Evolutionary conservation across 495 filamentous ascomycete species (phyloP).

Genomic region (Hypomontagnella monticulosa): DNA sequence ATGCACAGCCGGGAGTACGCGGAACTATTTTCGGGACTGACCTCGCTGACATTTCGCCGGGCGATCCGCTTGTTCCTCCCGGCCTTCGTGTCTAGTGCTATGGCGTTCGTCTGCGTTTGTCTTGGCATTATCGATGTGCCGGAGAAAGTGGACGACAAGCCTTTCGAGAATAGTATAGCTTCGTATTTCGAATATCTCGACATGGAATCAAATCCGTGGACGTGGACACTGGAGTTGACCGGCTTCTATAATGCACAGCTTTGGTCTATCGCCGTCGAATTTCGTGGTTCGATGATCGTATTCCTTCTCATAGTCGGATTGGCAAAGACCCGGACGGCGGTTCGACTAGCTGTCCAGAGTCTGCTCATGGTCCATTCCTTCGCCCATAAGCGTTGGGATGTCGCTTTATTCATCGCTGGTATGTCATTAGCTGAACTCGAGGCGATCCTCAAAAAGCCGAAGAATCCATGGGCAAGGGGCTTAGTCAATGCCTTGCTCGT

Average conservation of each 20-base stretch:
- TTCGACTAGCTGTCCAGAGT: constrained; percentile 48
- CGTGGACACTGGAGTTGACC: constrained; percentile 38
- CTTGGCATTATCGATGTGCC: constrained; percentile 57
- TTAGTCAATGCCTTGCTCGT: constrained; percentile 34
- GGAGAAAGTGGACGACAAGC: constrained; percentile 39
- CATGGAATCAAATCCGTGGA: constrained; percentile 48
- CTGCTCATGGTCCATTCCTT: constrained; percentile 48
- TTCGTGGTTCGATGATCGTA: constrained; percentile 58
- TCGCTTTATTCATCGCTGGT: constrained; percentile 58
- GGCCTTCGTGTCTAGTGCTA: constrained; percentile 60
- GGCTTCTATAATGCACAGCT: constrained; percentile 55
- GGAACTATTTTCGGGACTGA: constrained; percentile 49
- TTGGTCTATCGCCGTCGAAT: constrained; percentile 63
- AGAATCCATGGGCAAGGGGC: constrained; percentile 24
- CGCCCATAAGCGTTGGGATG: constrained; percentile 54
- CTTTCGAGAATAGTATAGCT: constrained; percentile 47
- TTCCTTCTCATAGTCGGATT: constrained; percentile 53
- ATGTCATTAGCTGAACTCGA: constrained; percentile 56
- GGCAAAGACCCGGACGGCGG: constrained; percentile 46
- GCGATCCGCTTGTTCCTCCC: constrained; percentile 70
- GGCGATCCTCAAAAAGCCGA: constrained; percentile 45
- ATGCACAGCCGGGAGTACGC: constrained; percentile 46
- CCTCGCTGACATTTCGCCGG: constrained; percentile 70
- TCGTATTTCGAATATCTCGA: constrained; percentile 49
- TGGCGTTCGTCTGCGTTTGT: constrained; percentile 65